phyloP scores from a whole-genome alignment of 108 stramenopile genomes.

The Stephanodiscus minutulus region DNA sequence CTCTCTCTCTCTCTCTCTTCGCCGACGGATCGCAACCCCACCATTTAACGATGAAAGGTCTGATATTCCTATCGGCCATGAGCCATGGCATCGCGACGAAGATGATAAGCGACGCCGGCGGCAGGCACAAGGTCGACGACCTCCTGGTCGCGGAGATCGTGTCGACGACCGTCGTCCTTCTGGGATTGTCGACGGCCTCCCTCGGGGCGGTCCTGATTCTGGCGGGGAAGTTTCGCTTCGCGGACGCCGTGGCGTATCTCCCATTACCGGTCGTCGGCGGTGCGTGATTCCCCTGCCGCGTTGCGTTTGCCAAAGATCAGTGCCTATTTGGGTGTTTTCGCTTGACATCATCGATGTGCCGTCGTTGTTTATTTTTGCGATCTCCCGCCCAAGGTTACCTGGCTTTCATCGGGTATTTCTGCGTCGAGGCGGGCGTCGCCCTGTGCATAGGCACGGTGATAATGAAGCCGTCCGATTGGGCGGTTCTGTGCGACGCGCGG shows the following conservation, averaged over 20 bases:
- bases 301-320: no score
- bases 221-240: conserved; percentile 87
- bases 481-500: conserved; percentile 49
- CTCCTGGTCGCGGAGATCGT: conserved; percentile 62
- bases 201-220: conserved; percentile 83
- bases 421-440: conserved; percentile 87
- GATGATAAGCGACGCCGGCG: conserved; percentile 47
- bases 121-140: conserved; percentile 25
- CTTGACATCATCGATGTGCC: neutral
- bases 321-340: no score
- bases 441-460: conserved; percentile 82
- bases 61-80: conserved; percentile 93
- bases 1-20: neutral
- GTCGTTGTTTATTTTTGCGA: neutral
- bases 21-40: no score
- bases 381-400: conserved; percentile 74
- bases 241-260: conserved; percentile 90
- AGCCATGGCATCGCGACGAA: conserved; percentile 77
- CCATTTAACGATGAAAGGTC: conserved; percentile 45
- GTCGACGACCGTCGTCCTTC: conserved; percentile 69
- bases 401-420: conserved; percentile 97
- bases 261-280: conserved; percentile 88
- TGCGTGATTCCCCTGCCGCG: no score
- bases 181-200: conserved; percentile 77
- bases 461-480: conserved; percentile 75